Conservation (phyloP, 75 land plant genomes). For the Adiantum capillusveneris region DNA sequence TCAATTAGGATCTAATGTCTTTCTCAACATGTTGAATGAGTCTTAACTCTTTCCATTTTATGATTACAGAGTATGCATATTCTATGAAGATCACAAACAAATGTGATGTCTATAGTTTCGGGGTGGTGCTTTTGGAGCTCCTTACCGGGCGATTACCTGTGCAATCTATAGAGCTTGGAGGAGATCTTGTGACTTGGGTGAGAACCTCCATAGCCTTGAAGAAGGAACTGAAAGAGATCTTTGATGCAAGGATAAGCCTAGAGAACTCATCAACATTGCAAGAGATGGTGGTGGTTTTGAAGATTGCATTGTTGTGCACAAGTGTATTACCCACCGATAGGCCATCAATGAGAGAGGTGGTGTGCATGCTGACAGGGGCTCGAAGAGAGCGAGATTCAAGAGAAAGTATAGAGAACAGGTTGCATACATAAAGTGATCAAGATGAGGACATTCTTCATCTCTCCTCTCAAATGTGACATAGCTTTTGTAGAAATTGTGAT, state of each 20-base stretch:
- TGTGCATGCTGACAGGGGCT: conserved; percentile 41
- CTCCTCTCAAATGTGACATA: no score
- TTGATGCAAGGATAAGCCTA: conserved; percentile 12
- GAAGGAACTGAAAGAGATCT: not conserved
- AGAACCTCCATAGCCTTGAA: conserved; percentile 21
- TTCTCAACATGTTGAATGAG: no score
- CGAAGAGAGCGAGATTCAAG: not conserved
- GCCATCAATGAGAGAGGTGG: conserved; percentile 77
- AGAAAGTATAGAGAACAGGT: not conserved
- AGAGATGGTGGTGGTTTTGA: conserved; percentile 6
- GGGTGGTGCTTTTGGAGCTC: conserved; percentile 71
- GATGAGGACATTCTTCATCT: no score
- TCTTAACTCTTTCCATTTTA: not conserved
- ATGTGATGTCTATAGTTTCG: conserved; percentile 75
- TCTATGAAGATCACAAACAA: conserved; percentile 81
- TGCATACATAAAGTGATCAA: not conserved
- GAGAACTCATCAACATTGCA: not conserved
- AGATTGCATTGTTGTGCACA: conserved; percentile 67
- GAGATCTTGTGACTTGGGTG: conserved; percentile 67
- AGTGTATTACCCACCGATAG: conserved; percentile 41
- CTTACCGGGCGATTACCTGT: conserved; percentile 67
- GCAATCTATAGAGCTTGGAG: conserved; percentile 55
- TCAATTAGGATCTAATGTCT: no score
- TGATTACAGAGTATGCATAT: conserved; percentile 59
- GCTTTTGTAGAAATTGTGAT: no score